Evolutionary conservation across 192 early-diverging fungal genomes (phyloP).

Genomic region (Lobulomyces angularis): DNA sequence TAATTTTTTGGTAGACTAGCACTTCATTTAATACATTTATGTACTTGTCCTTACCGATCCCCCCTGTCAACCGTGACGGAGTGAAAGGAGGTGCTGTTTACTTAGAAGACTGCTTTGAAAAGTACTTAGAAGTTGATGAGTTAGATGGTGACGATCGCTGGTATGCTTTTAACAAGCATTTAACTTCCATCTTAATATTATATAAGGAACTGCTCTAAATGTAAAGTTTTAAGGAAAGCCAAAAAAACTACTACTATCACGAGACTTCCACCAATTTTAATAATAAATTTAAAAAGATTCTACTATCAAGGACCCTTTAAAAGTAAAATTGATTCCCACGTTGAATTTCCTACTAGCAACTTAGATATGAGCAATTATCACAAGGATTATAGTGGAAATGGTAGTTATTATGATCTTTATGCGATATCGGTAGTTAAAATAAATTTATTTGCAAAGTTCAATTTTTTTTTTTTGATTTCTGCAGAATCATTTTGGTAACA

Average conservation of each 20-base stretch:
- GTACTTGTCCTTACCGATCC: constrained; percentile 83
- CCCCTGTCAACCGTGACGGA: constrained; percentile 20
- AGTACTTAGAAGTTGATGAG: constrained; percentile 71
- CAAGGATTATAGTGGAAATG: constrained; percentile 6
- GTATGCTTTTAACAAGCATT: constrained; percentile 15
- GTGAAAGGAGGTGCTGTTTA: constrained; percentile 37
- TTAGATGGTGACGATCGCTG: constrained; percentile 86
- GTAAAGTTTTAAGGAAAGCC: constrained; percentile 58
- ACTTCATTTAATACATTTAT: constrained; percentile 86
- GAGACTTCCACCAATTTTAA: constrained; percentile 71
- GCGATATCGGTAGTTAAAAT: constrained; percentile 70
- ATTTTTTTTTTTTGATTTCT: constrained; percentile 1
- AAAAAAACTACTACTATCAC: constrained; percentile 70
- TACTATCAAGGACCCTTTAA: constrained; percentile 84
- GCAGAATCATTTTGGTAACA: constrained; percentile 24
- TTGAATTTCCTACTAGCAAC: constrained; percentile 62
- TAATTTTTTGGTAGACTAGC: constrained; percentile 22
- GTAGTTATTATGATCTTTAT: constrained; percentile 63
- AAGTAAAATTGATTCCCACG: constrained; percentile 79
- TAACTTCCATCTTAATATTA: background rate
- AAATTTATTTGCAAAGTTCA: constrained; percentile 2
- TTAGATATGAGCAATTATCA: constrained; percentile 46
- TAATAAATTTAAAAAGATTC: constrained; percentile 91
- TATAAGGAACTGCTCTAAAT: constrained; percentile 55
- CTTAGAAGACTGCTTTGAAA: constrained; percentile 74